Percentiles rank a stretch among this genome's conserved stretches.
Conservation (phyloP, 164 flowering plant species). For the Aristolochia californica region DNA sequence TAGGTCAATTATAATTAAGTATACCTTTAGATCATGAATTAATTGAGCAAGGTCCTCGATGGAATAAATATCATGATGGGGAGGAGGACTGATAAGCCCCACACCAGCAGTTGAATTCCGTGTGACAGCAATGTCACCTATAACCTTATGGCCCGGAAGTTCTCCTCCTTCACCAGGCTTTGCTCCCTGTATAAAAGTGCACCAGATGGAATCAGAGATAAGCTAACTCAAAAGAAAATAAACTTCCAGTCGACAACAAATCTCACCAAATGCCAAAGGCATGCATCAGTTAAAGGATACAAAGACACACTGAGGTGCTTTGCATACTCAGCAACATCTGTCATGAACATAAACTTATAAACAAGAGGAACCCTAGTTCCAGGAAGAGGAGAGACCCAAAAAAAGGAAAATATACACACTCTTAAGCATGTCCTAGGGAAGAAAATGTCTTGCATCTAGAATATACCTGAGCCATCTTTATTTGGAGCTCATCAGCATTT, state of each 20-base stretch:
- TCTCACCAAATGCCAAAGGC: conserved; percentile 53
- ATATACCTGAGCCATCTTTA: conserved; percentile 99
- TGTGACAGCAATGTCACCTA: conserved; percentile 95
- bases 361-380: conserved; percentile 39
- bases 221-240: conserved; percentile 3
- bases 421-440: background rate
- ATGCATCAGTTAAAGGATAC: conserved; percentile 49
- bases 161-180: conserved; percentile 99
- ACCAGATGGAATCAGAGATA: conserved; percentile 3
- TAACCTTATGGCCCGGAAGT: conserved; percentile 98
- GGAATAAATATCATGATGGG: conserved; percentile 99
- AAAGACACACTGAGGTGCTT: conserved; percentile 62
- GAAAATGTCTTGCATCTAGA: background rate
- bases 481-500: conserved; percentile 94
- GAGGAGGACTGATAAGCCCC: conserved; percentile 99
- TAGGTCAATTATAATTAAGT: background rate
- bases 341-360: conserved; percentile 53
- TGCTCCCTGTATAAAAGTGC: conserved; percentile 68
- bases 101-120: conserved; percentile 98
- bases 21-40: conserved; percentile 96
- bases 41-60: conserved; percentile 98
- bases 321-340: conserved; percentile 66
- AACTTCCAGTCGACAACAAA: conserved; percentile 19
- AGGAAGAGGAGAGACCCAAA: conserved; percentile 15
- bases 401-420: conserved; percentile 7